Evolutionary conservation across 495 filamentous ascomycete species (phyloP).

Genomic region (Hypoxylon intermedium): DNA sequence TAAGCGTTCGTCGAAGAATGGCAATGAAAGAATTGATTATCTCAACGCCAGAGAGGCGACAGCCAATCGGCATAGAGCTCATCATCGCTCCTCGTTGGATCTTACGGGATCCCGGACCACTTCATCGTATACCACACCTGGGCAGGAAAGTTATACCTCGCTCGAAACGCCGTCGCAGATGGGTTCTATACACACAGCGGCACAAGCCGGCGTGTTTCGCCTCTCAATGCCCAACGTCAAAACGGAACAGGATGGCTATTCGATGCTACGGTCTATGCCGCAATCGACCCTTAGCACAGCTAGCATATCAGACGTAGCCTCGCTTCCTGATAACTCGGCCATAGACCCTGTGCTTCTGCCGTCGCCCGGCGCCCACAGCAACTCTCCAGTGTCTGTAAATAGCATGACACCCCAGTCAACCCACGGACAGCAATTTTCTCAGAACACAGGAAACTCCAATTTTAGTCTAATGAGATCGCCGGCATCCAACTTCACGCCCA

Average conservation of each 20-base stretch:
- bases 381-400: constrained; percentile 39
- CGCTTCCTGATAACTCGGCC: constrained; percentile 49
- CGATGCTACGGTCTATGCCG: constrained; percentile 47
- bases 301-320: constrained; percentile 40
- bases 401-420: constrained; percentile 38
- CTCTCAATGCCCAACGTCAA: constrained; percentile 47
- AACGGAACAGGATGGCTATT: constrained; percentile 48
- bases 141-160: constrained; percentile 35
- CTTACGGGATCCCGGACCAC: constrained; percentile 32
- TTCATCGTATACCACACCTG: constrained; percentile 30
- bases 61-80: constrained; percentile 40
- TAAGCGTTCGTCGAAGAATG: constrained; percentile 30
- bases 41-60: constrained; percentile 41
- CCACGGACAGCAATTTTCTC: constrained; percentile 32
- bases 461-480: constrained; percentile 37
- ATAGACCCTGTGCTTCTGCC: constrained; percentile 57
- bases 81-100: constrained; percentile 31
- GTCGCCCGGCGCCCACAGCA: constrained; percentile 44
- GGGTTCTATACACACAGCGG: constrained; percentile 33
- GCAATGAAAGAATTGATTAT: constrained; percentile 47
- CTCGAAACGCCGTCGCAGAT: constrained; percentile 36
- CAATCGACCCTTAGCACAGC: constrained; percentile 43
- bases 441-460: constrained; percentile 35
- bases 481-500: constrained; percentile 29
- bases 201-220: constrained; percentile 38